phyloP scores from a whole-genome alignment of 768 basidiomycete genomes.

The Lentinula sp. region DNA sequence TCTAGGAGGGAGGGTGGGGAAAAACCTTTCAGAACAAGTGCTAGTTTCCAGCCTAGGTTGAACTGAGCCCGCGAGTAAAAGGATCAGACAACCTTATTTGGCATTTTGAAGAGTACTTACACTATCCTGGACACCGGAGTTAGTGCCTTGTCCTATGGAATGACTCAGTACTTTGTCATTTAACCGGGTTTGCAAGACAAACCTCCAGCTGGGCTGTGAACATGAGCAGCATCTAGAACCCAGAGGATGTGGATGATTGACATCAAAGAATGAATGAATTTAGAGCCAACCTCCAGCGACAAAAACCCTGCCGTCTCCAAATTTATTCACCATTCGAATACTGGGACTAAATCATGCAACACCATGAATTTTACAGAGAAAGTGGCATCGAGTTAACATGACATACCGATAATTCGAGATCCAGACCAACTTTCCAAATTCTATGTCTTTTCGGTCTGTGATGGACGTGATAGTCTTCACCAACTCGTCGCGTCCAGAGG shows the following conservation, averaged over 20 bases:
- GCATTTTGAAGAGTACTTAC: slow-evolving; percentile 9
- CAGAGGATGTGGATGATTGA: background rate
- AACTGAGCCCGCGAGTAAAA: slow-evolving; percentile 5
- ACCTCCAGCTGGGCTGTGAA: slow-evolving; percentile 29
- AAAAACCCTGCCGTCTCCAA: slow-evolving; percentile 34
- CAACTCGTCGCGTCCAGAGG: slow-evolving; percentile 8
- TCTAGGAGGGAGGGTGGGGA: slow-evolving; percentile 15
- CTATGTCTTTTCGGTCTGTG: slow-evolving; percentile 9
- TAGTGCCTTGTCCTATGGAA: slow-evolving; percentile 20
- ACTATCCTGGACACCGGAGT: slow-evolving; percentile 26
- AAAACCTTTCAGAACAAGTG: slow-evolving; percentile 16
- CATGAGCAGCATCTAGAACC: slow-evolving; percentile 35
- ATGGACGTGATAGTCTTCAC: slow-evolving; percentile 4
- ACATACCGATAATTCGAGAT: background rate
- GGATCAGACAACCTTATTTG: background rate
- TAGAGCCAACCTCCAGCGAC: slow-evolving; percentile 31
- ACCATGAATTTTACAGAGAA: too few relatives aligned
- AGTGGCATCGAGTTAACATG: background rate
- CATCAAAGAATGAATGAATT: background rate
- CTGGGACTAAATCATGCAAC: slow-evolving; percentile 24
- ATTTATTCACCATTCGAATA: slow-evolving; percentile 37
- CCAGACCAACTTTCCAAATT: slow-evolving; percentile 8
- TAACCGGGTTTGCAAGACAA: slow-evolving; percentile 10
- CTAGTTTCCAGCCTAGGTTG: slow-evolving; percentile 26
- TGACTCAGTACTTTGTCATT: background rate